phyloP scores from a whole-genome alignment of 345 rosid species.

The Mangifera indica region DNA sequence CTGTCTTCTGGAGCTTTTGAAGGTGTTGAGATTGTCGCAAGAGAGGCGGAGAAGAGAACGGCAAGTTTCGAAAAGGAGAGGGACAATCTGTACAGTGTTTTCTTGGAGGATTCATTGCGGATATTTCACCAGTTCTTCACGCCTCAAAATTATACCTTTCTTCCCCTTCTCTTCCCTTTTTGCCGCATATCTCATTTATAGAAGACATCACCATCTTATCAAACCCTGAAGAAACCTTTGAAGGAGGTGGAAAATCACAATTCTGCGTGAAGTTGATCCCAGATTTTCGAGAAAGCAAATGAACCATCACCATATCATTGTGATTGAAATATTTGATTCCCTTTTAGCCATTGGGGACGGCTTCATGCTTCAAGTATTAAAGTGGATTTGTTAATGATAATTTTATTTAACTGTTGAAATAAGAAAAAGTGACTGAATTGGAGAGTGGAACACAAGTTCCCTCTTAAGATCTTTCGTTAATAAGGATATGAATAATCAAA shows the following conservation, averaged over 20 bases:
- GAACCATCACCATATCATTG: slow-evolving; percentile 29
- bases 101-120: no score
- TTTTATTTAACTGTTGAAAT: neutral
- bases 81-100: no score
- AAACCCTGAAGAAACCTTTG: slow-evolving; percentile 39
- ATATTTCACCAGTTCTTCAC: slow-evolving; percentile 11
- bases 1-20: slow-evolving; percentile 9
- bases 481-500: no score
- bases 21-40: no score
- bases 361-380: neutral
- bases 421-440: neutral
- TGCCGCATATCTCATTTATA: slow-evolving; percentile 15
- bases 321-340: slow-evolving; percentile 13
- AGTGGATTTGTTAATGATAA: neutral
- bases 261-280: slow-evolving; percentile 38
- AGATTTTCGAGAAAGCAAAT: slow-evolving; percentile 21
- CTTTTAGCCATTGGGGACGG: slow-evolving; percentile 22
- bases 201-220: slow-evolving; percentile 27
- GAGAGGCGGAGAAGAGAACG: no score
- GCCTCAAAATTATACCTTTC: neutral
- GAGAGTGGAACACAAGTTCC: slow-evolving; percentile 13
- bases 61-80: no score
- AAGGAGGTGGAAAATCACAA: slow-evolving; percentile 62
- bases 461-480: no score
- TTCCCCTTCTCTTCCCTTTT: slow-evolving; percentile 2